Evolutionary conservation across 805 yeast species (phyloP), one percentile per base, ranked within the genome.

Genomic region (Sugiyamaella floridensis): DNA sequence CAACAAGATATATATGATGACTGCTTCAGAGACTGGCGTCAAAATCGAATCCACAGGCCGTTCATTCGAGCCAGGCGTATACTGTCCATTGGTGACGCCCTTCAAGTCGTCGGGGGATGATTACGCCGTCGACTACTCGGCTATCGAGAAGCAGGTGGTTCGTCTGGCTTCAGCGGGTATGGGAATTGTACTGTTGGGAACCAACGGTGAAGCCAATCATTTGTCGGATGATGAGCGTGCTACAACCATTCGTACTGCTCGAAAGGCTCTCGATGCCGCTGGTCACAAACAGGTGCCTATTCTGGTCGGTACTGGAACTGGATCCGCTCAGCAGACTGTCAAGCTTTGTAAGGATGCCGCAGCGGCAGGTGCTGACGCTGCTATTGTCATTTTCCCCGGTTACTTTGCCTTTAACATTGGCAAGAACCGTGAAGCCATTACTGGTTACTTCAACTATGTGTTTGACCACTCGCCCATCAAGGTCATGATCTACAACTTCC

Each of bases 291-390:
- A 64, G 18, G 67, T 69, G 59, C 64, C 73, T 5, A 64, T 77
- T 40, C 54, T 76, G 9, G 79, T 72, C 41, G 81, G 81, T 53
- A 70, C 73, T 43, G 75, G 72, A 19, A 71, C 72, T 48, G 70
- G 76, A 57, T 63, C 69, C 37, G 60, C 72, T 18, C 66, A 68
- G 48, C 79, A 74, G 51, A 67, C 78, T 3, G 41, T 76, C 16
- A 70, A 63, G n/a, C 49, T 45, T 51, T 52, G 46, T 48, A 44
- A 56, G 49, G 60, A 47, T 44, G 55, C 60, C 32, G 47, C 55
- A 34, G 57, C 45, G 40, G 45, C 60, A 32, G 61, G 63, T 7
- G 54, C 57, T 12, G 55, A 52, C 45, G 52, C 52, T 43, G 60
- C 53, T 40, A 41, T 57, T 46, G 54, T 73, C 2, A 65, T 77